Conservation (phyloP, 179 eudicot species). For the Kewa caespitosa region DNA sequence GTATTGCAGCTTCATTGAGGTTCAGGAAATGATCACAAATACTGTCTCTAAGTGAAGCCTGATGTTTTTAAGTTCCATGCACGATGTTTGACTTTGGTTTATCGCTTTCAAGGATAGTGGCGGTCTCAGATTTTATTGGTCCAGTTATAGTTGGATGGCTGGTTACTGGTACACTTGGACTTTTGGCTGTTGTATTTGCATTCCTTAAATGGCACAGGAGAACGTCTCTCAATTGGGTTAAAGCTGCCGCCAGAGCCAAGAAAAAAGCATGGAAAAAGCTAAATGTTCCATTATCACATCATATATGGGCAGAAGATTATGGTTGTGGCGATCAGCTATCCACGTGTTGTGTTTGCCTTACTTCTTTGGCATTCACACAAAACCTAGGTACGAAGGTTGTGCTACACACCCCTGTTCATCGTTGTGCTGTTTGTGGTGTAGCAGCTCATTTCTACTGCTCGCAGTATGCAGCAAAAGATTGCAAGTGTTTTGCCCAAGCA, state of each 20-base stretch:
- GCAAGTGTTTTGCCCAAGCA: constrained; percentile 79
- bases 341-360: constrained; percentile 79
- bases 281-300: constrained; percentile 67
- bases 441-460: constrained; percentile 76
- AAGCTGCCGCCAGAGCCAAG: constrained; percentile 85
- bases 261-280: constrained; percentile 73
- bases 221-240: constrained; percentile 76
- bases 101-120: constrained; percentile 46
- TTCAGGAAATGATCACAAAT: constrained; percentile 1
- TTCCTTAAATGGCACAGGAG: constrained; percentile 72
- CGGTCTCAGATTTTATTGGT: constrained; percentile 46
- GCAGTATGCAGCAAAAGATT: constrained; percentile 67
- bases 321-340: constrained; percentile 63
- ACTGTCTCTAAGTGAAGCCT: constrained; percentile 2
- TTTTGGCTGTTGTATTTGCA: constrained; percentile 62
- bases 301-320: constrained; percentile 80
- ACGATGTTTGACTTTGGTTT: constrained; percentile 52
- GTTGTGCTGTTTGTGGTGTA: constrained; percentile 82
- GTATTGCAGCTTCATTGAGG: constrained; percentile 11
- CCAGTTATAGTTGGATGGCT: constrained; percentile 71
- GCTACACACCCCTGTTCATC: constrained; percentile 52
- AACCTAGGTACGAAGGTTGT: constrained; percentile 49
- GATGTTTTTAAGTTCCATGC: constrained; percentile 20
- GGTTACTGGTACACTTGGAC: constrained; percentile 67
- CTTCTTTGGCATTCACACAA: constrained; percentile 53